Conservation (phyloP, 2,329 filamentous ascomycete species). For the Botrytis squamosa region DNA sequence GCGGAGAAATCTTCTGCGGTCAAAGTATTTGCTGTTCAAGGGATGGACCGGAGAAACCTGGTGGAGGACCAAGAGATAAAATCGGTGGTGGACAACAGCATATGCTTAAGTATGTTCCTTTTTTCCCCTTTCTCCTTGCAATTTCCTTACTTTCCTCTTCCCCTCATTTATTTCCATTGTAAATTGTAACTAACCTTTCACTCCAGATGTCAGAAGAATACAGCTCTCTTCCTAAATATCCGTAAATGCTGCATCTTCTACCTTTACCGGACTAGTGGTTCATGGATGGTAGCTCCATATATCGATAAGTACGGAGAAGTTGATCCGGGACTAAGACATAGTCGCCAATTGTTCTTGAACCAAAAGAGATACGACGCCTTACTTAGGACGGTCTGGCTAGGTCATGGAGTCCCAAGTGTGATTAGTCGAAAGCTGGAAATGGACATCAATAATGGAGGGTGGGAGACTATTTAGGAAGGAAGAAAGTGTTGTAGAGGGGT, state of each 20-base stretch:
- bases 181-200: constrained; percentile 30
- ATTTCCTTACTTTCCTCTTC: background rate
- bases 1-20: constrained; percentile 93
- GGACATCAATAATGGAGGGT: constrained; percentile 95
- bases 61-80: constrained; percentile 43
- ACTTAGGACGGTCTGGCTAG: constrained; percentile 80
- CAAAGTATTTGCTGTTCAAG: constrained; percentile 89
- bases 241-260: constrained; percentile 93
- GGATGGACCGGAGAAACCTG: constrained; percentile 43
- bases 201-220: constrained; percentile 78
- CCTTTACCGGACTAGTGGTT: constrained; percentile 76
- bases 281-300: constrained; percentile 85
- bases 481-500: background rate
- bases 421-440: constrained; percentile 89
- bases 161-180: constrained; percentile 1
- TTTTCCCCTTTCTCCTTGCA: background rate
- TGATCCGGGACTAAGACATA: constrained; percentile 83
- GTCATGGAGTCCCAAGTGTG: constrained; percentile 81
- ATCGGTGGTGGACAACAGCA: constrained; percentile 90
- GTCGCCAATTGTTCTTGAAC: constrained; percentile 86
- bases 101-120: constrained; percentile 55
- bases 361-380: constrained; percentile 91
- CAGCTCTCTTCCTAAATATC: constrained; percentile 95
- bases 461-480: constrained; percentile 69
- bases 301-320: constrained; percentile 95